phyloP scores from a whole-genome alignment of 352 stramenopile genomes.

The Phytophthora pistaciae region DNA sequence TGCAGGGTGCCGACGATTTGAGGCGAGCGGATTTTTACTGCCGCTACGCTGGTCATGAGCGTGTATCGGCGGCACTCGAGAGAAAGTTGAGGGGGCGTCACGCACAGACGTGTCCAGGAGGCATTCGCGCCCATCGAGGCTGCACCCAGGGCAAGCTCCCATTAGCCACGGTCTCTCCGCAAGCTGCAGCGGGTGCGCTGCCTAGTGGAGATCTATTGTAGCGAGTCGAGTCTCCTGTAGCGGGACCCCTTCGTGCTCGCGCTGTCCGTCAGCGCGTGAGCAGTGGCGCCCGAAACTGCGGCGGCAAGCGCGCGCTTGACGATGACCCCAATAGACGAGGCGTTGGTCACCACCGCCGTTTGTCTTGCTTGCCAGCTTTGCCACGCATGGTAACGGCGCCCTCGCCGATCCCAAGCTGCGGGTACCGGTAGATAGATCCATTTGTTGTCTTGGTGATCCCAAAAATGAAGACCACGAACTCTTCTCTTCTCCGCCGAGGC shows the following conservation, averaged over 20 bases:
- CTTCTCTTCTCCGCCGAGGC: slow-evolving; percentile 13
- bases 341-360: too few relatives aligned
- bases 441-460: slow-evolving; percentile 12
- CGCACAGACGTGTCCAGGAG: slow-evolving; percentile 1
- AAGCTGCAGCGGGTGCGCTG: background rate
- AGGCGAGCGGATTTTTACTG: slow-evolving; percentile 17
- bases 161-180: background rate
- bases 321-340: background rate
- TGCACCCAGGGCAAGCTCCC: background rate
- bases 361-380: background rate
- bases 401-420: background rate
- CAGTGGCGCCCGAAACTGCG: background rate
- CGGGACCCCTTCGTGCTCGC: background rate
- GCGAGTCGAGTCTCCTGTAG: background rate
- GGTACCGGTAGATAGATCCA: background rate
- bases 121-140: background rate
- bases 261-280: background rate
- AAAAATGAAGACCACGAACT: background rate
- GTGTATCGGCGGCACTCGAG: background rate
- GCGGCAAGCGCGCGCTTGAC: background rate
- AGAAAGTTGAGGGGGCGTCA: slow-evolving; percentile 6
- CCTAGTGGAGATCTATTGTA: background rate
- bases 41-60: background rate
- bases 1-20: slow-evolving; percentile 8
- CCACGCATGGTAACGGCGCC: background rate